Percentiles rank a stretch among this genome's conserved stretches.
Evolutionary conservation across 1,284 basidiomycete genomes (phyloP).

Genomic region (Trichosporon inkin): DNA sequence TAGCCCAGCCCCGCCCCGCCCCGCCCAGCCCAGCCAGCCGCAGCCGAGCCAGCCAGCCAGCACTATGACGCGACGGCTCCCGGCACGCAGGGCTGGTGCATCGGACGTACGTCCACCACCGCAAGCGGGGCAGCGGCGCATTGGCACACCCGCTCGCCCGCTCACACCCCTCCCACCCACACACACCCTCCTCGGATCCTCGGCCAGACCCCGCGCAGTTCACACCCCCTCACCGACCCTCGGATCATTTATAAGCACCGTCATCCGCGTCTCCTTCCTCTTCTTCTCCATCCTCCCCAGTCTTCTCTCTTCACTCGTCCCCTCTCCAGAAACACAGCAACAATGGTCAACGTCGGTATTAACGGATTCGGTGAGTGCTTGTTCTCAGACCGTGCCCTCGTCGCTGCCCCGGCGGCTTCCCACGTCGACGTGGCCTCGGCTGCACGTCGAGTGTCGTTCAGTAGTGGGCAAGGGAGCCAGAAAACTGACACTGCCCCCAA

Average conservation of each 20-base stretch:
- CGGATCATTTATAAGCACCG: constrained; percentile 7
- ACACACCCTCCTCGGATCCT: background rate
- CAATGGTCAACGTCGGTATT: constrained; percentile 80
- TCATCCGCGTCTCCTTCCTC: background rate
- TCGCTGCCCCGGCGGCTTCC: background rate
- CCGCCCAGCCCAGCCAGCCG: too few species aligned
- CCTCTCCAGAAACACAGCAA: constrained; percentile 24
- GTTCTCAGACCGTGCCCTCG: background rate
- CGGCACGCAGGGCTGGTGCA: too few species aligned
- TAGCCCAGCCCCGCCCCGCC: too few species aligned
- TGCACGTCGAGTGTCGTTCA: constrained; percentile 8
- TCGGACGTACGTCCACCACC: too few species aligned
- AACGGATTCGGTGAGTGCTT: constrained; percentile 81
- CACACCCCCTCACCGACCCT: background rate
- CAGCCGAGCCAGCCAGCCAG: too few species aligned
- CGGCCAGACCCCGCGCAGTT: background rate
- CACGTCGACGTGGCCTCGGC: background rate
- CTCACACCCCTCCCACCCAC: background rate
- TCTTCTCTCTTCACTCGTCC: constrained; percentile 13
- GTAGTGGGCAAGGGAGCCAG: too few species aligned
- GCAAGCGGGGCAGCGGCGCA: background rate
- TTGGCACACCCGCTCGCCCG: background rate
- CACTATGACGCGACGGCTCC: too few species aligned
- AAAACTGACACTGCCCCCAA: constrained; percentile 46
- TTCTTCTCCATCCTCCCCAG: constrained; percentile 9